Conservation (phyloP, 352 stramenopile species). For the Hyaloperonospora arabidopsidis region DNA sequence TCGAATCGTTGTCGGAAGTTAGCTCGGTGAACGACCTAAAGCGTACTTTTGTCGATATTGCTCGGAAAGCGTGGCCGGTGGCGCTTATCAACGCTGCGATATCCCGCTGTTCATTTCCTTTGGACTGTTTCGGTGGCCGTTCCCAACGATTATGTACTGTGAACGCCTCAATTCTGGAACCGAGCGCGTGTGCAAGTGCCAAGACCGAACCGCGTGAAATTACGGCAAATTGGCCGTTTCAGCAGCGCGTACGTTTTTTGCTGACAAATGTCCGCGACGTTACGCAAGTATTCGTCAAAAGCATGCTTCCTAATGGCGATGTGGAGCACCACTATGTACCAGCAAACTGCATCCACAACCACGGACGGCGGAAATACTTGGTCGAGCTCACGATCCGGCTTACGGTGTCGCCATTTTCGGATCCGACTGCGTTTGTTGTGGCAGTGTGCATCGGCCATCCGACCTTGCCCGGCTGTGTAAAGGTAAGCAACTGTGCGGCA, state of each 20-base stretch:
- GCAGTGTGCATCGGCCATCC: slow-evolving; percentile 34
- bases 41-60: slow-evolving; percentile 21
- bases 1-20: slow-evolving; percentile 15
- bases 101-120: slow-evolving; percentile 9
- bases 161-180: slow-evolving; percentile 25
- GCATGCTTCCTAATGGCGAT: slow-evolving; percentile 36
- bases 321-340: slow-evolving; percentile 33
- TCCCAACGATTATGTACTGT: slow-evolving; percentile 14
- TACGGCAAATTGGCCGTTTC: slow-evolving; percentile 43
- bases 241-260: slow-evolving; percentile 26
- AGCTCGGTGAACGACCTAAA: slow-evolving; percentile 29
- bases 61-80: slow-evolving; percentile 31
- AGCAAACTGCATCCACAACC: slow-evolving; percentile 10
- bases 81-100: slow-evolving; percentile 16
- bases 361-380: slow-evolving; percentile 13
- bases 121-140: not conserved
- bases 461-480: slow-evolving; percentile 21
- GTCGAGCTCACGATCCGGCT: slow-evolving; percentile 36
- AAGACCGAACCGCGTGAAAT: slow-evolving; percentile 37
- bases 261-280: slow-evolving; percentile 27
- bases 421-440: slow-evolving; percentile 38
- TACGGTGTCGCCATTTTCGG: slow-evolving; percentile 44
- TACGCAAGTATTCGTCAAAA: slow-evolving; percentile 40
- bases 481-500: slow-evolving; percentile 15
- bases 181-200: slow-evolving; percentile 3